Conservation (phyloP, 148 eudicot species). For the Oxyria digyna region DNA sequence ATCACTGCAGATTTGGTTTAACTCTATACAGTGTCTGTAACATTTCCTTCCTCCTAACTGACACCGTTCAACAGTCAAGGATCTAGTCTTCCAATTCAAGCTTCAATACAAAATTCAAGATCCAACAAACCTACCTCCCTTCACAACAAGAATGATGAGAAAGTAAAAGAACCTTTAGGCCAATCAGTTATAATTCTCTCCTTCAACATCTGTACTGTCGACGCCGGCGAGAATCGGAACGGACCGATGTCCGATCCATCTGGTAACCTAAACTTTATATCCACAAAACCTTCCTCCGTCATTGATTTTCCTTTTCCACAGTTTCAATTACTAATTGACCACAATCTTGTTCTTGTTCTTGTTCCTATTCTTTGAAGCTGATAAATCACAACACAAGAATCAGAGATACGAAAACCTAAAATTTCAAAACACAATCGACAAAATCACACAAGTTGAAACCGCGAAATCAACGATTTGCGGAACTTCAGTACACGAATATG, state of each 20-base stretch:
- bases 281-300: constrained; percentile 68
- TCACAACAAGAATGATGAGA: not conserved
- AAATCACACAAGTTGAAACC: not conserved
- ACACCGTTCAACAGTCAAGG: not conserved
- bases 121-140: not conserved
- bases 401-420: not conserved
- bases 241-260: constrained; percentile 94
- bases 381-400: not conserved
- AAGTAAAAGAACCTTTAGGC: constrained; percentile 59
- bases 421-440: not conserved
- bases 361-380: not conserved
- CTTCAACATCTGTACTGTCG: constrained; percentile 66
- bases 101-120: not conserved
- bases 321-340: no score
- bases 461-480: not conserved
- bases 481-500: not conserved
- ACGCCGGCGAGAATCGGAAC: constrained; percentile 42
- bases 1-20: not conserved
- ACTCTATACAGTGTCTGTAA: no score
- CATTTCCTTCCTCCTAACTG: no score
- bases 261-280: constrained; percentile 62
- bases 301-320: constrained; percentile 26
- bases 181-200: constrained; percentile 65
- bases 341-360: no score
- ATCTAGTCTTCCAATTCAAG: no score